Evolutionary conservation across 495 filamentous ascomycete species (phyloP).

Genomic region (Chaetomium fimeti): DNA sequence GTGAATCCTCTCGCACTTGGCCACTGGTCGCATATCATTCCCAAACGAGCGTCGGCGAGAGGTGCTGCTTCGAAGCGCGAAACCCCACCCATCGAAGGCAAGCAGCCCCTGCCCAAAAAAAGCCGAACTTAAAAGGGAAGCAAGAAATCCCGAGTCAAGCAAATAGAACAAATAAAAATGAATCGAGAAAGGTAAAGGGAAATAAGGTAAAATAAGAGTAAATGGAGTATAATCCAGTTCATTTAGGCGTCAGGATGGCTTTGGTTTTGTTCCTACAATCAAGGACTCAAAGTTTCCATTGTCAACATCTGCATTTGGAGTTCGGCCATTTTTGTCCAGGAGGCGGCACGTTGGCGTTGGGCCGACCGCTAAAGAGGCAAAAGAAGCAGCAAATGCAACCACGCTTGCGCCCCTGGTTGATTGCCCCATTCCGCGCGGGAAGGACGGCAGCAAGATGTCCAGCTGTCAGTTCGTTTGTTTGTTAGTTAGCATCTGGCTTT

Average conservation of each 20-base stretch:
- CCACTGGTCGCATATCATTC: not conserved
- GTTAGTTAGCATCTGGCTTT: not conserved
- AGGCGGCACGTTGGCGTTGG: not conserved
- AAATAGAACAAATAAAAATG: too few species aligned
- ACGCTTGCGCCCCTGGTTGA: not conserved
- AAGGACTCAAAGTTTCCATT: too few species aligned
- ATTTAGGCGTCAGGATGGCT: too few species aligned
- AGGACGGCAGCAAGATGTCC: conserved; percentile 4
- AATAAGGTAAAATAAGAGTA: too few species aligned
- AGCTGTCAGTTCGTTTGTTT: not conserved
- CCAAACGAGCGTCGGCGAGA: not conserved
- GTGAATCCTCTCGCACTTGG: not conserved
- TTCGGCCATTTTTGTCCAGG: too few species aligned
- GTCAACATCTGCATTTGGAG: too few species aligned
- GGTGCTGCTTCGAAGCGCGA: not conserved
- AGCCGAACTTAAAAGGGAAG: too few species aligned
- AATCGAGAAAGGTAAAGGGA: too few species aligned
- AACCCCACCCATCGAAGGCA: not conserved
- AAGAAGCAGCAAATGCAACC: not conserved
- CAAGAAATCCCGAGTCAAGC: too few species aligned
- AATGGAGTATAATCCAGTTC: too few species aligned
- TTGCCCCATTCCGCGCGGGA: conserved; percentile 3
- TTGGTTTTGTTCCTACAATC: too few species aligned
- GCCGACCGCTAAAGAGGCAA: conserved; percentile 19
- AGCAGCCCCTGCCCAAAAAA: too few species aligned